Percentiles rank a stretch among this genome's conserved stretches.
These are phyloP conservation scores for Herpetospermum pedunculosum DNA, from an alignment of 306 rosid genomes.

Conservation along the genomic window DNA sequence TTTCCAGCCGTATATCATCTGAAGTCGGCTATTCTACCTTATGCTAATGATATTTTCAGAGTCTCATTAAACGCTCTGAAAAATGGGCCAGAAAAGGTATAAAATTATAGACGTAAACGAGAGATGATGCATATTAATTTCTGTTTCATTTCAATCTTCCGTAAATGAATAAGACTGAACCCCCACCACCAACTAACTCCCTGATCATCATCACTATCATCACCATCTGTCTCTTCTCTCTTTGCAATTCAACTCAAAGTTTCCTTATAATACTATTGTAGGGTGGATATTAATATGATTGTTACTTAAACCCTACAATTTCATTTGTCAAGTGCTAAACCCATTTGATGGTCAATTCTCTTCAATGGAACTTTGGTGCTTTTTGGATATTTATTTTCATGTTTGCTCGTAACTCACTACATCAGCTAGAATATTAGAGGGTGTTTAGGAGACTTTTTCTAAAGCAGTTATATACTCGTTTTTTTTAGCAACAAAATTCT, in stretches of 20 bases:
- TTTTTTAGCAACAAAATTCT: neutral
- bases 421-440: neutral
- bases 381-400: neutral
- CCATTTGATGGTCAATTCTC: neutral
- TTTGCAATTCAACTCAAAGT: neutral
- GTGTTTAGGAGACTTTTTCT: neutral
- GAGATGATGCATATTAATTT: neutral
- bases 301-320: neutral
- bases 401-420: neutral
- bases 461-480: neutral
- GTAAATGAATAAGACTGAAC: neutral
- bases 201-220: neutral
- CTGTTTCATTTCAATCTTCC: neutral
- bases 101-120: neutral
- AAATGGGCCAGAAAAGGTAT: conserved; percentile 62
- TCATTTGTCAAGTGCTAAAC: neutral
- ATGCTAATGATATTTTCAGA: conserved; percentile 47
- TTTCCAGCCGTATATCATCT: conserved; percentile 81
- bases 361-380: neutral
- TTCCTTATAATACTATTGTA: neutral
- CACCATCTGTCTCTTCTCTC: neutral
- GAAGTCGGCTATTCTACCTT: conserved; percentile 49
- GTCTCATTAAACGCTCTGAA: conserved; percentile 51
- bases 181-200: too few relatives aligned
- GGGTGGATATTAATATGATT: neutral